Base-by-base conservation (phyloP, 208 protist species). In the Novymonas esmeraldas region DNA sequence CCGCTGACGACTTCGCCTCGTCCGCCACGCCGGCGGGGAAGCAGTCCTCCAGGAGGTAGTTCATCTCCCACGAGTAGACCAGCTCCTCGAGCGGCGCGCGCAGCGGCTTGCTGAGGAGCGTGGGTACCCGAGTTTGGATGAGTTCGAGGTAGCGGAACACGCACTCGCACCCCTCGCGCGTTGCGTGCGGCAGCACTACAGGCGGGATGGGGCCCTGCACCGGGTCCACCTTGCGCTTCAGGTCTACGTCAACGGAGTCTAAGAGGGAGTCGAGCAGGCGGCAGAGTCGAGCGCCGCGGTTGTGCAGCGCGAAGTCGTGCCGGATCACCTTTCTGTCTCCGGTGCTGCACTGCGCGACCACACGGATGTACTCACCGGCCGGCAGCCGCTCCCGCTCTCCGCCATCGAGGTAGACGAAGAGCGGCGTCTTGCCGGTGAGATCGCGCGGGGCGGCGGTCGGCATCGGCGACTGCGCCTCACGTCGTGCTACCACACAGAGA, bases 11-110 rank as follows among this genome's bases (percentile, higher is more conserved):
- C 38, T 62, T 85, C 18, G 3, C 41, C 29, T 80, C 71, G 24
- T 69, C 51, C 16, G 29, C n/a, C 69, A 60, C 36, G 26, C 56
- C 39, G 4, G 51, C 24, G 39, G 42, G 52, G 51, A 90, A 78
- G 56, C 86, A 92, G 13, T 85, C 22, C 10, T 81, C 58, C 6
- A 89, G 39, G 0, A 95, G 55, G 68, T 89, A 95, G 2, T 72
- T 76, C 76, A 93, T 78, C 55, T 95, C 90, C 87, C 90, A 95
- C 41, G 83, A 74, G 59, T 92, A 83, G n/a, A 92, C 73, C 18
- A 92, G 70, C 66, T 93, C 90, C 69, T 93, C 87, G 28, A 95
- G 31, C 45, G 90, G 90, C 4, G 85, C 87, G 18, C 87, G 79
- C 50, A 95, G 76, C 28, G 90, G 90, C 60, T 92, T 93, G 64